phyloP scores from a whole-genome alignment of 345 rosid genomes.

The Trapa incisa region DNA sequence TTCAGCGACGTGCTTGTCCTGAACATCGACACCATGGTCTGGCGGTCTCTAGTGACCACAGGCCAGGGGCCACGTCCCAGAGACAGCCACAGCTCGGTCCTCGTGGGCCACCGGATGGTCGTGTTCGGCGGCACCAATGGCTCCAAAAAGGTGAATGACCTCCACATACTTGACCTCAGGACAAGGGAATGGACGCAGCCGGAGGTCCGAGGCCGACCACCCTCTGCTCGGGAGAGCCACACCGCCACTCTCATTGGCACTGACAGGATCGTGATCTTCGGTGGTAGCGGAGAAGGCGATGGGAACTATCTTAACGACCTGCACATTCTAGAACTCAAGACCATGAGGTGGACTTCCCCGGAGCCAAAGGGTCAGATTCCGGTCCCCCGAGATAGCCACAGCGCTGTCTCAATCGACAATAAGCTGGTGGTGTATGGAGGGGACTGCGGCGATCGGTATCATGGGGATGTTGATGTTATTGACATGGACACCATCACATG shows the following conservation, averaged over 20 bases:
- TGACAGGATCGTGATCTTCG: conserved; percentile 43
- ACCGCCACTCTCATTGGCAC: conserved; percentile 45
- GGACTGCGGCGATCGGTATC: conserved; percentile 57
- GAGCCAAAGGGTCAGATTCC: conserved; percentile 44
- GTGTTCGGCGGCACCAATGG: conserved; percentile 75
- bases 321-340: conserved; percentile 46
- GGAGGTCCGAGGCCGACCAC: conserved; percentile 32
- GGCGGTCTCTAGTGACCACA: conserved; percentile 37
- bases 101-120: conserved; percentile 44
- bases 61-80: conserved; percentile 67
- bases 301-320: conserved; percentile 67
- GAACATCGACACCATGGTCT: conserved; percentile 37
- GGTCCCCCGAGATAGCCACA: conserved; percentile 64
- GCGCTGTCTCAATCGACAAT: conserved; percentile 36
- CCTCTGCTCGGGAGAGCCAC: conserved; percentile 65
- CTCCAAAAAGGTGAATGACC: conserved; percentile 53
- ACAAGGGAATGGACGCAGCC: conserved; percentile 47
- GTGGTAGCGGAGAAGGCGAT: conserved; percentile 76
- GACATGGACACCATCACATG: conserved; percentile 41
- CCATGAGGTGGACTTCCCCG: conserved; percentile 56
- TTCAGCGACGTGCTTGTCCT: conserved; percentile 54
- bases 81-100: conserved; percentile 67
- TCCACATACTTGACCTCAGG: conserved; percentile 44
- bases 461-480: conserved; percentile 47
- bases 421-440: conserved; percentile 56